Evolutionary conservation across 495 filamentous ascomycete genomes (phyloP), one percentile per base, ranked within the genome.

Genomic region (Xylaria longipes): DNA sequence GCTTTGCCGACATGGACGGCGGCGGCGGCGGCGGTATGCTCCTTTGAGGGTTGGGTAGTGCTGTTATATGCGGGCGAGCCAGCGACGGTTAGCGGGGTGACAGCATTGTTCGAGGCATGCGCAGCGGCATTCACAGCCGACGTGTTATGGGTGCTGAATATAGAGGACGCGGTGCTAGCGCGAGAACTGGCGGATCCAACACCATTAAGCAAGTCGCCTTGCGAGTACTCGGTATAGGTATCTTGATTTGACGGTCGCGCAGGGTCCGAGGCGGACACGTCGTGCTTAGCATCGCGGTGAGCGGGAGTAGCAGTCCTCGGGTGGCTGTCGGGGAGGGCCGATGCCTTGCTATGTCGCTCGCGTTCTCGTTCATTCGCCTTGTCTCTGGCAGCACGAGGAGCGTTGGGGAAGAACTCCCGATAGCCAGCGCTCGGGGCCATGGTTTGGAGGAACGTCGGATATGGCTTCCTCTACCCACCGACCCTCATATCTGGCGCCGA

Each of bases 331-430:
- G 91, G 87, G 63, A 87, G 89, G 68, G 77, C 77, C 68, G 75
- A 75, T 68, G 74, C 46, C 63, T 71, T 79, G 66, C 72, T 74
- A 54, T 67, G 77, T 72, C 73, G 76, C 73, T 77, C 82, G 78
- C 77, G 77, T 77, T 88, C 86, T 74, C 86, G 82, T 78, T 88
- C 85, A 78, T 82, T 84, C 69, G 86, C 85, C 80, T 84, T 85
- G 78, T 87, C 85, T 80, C 82, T 85, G 63, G 86, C 84, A 54
- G 81, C 85, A 72, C 86, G 82, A 73, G 94, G 93, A 73, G 94
- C 94, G 80, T 91, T 89, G 71, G 95, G 93, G 80, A 97, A 97
- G 86, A 94, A 97, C 82, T 94, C 90, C 80, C 92, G 92, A 88
- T 93, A 96, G 79, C 92, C 90, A 85, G 92, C 91, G 76, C 82